Evolutionary conservation across 148 eudicot species (phyloP).

Genomic region (Salicornia ramosissima): DNA sequence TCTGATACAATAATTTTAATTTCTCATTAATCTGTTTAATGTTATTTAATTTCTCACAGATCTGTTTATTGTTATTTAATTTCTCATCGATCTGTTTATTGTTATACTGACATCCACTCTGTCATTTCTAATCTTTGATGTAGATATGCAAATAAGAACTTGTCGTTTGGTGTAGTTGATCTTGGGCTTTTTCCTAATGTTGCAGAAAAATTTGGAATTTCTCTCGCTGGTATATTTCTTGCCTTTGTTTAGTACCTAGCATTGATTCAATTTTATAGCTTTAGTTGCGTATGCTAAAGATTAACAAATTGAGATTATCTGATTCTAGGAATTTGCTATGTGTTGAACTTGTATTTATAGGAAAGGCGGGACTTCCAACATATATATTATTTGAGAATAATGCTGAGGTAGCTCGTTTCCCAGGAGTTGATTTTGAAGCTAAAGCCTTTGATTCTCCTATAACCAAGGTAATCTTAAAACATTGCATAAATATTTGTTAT

Average conservation of each 20-base stretch:
- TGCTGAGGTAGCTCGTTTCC: constrained; percentile 62
- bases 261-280: not conserved
- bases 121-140: constrained; percentile 10
- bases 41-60: too few relatives aligned
- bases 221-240: constrained; percentile 41
- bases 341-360: constrained; percentile 30
- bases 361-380: constrained; percentile 57
- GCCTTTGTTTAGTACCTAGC: not conserved
- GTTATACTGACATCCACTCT: not conserved
- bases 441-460: constrained; percentile 45
- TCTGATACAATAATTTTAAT: constrained; percentile 6
- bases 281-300: constrained; percentile 8
- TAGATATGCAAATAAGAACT: constrained; percentile 80
- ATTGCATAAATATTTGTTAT: not conserved
- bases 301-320: constrained; percentile 1
- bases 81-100: too few relatives aligned
- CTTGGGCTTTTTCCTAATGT: constrained; percentile 94
- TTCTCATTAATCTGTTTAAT: too few relatives aligned
- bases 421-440: constrained; percentile 49
- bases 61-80: too few relatives aligned
- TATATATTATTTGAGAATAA: constrained; percentile 76
- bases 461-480: constrained; percentile 54
- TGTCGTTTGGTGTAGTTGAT: constrained; percentile 86
- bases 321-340: not conserved
- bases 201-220: constrained; percentile 73